Evolutionary conservation across 768 basidiomycete species (phyloP).

Genomic region (Tulasnella sp.): DNA sequence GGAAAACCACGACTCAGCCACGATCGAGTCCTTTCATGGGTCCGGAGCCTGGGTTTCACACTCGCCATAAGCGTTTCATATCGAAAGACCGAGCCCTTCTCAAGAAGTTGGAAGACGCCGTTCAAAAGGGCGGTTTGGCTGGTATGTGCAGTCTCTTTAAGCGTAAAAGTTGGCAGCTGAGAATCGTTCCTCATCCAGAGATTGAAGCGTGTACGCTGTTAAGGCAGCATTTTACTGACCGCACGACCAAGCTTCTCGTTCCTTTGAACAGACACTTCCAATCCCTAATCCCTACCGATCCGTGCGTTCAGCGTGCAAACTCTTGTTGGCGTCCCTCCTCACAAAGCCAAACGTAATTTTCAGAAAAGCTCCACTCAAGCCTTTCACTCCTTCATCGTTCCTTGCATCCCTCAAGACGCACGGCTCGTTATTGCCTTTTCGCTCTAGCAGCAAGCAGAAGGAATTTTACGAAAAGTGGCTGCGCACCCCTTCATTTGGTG

Average conservation of each 20-base stretch:
- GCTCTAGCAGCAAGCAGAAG: constrained; percentile 45
- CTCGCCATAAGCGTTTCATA: constrained; percentile 60
- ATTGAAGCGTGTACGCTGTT: constrained; percentile 44
- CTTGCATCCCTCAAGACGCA: constrained; percentile 59
- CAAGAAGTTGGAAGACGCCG: constrained; percentile 56
- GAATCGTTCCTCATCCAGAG: constrained; percentile 10
- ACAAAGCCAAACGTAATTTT: background rate
- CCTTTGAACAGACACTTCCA: constrained; percentile 89
- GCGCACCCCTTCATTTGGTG: constrained; percentile 61
- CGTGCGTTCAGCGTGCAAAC: constrained; percentile 21
- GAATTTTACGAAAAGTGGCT: constrained; percentile 75
- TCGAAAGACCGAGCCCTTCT: constrained; percentile 72
- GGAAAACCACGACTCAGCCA: constrained; percentile 3
- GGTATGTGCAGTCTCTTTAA: constrained; percentile 18
- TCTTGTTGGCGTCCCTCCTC: background rate
- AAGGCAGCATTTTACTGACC: constrained; percentile 69
- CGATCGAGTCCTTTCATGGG: constrained; percentile 12
- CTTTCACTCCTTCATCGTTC: constrained; percentile 60
- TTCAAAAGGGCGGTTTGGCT: constrained; percentile 22
- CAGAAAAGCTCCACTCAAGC: constrained; percentile 18
- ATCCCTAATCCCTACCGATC: constrained; percentile 65
- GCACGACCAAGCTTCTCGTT: constrained; percentile 76
- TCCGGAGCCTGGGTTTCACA: constrained; percentile 19
- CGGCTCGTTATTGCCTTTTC: constrained; percentile 65
- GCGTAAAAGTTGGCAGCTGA: background rate